Conservation (phyloP, 2,329 filamentous ascomycete genomes). For the Penicillium sclerotiorum region DNA sequence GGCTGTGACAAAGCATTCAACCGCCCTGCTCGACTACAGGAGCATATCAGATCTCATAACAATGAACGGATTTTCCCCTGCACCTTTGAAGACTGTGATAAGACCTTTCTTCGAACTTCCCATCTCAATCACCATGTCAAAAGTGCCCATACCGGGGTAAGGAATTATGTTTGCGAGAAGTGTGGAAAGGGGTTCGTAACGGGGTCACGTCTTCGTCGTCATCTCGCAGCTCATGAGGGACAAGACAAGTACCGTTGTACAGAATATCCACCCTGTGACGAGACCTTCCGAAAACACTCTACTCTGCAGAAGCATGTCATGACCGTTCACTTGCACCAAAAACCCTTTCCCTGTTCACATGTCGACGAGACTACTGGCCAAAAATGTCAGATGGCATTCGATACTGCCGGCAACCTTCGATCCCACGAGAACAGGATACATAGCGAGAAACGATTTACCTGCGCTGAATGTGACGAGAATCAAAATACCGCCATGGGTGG, state of each 20-base stretch:
- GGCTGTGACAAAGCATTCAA: constrained; percentile 84
- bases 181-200: constrained; percentile 84
- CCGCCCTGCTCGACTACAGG: constrained; percentile 75
- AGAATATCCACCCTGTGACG: constrained; percentile 68
- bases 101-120: constrained; percentile 82
- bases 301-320: constrained; percentile 83
- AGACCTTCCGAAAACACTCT: constrained; percentile 84
- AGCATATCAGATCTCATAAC: constrained; percentile 82
- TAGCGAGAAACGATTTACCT: constrained; percentile 71
- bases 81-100: constrained; percentile 69
- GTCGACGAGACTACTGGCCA: constrained; percentile 55
- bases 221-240: constrained; percentile 76
- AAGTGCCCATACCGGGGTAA: constrained; percentile 72
- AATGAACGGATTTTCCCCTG: constrained; percentile 82
- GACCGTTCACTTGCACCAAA: constrained; percentile 70
- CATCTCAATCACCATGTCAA: constrained; percentile 85
- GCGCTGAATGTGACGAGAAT: constrained; percentile 67
- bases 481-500: constrained; percentile 37
- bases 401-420: constrained; percentile 70
- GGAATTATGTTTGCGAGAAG: constrained; percentile 71
- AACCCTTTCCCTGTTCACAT: constrained; percentile 71
- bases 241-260: constrained; percentile 75
- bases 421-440: constrained; percentile 73
- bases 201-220: constrained; percentile 73
- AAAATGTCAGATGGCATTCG: constrained; percentile 69